Evolutionary conservation across 2,329 filamentous ascomycete genomes (phyloP).

Genomic region (Ophiocordyceps camponoti-saundersi): DNA sequence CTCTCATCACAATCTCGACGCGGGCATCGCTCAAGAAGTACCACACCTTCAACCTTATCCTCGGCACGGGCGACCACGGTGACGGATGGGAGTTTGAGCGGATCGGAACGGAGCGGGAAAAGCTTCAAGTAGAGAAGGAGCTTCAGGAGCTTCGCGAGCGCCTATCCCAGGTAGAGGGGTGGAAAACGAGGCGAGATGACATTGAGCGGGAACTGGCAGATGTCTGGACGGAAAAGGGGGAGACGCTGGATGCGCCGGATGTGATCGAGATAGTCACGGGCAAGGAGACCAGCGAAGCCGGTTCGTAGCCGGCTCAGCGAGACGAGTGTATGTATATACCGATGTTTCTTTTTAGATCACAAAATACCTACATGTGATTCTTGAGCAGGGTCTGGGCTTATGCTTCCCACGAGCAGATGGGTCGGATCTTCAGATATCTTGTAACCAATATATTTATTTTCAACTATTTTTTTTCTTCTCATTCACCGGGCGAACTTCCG

Average conservation of each 20-base stretch:
- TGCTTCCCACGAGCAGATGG: too few relatives aligned
- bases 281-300: constrained; percentile 1
- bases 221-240: constrained; percentile 40
- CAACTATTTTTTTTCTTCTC: too few relatives aligned
- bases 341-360: not conserved
- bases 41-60: constrained; percentile 76
- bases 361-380: not conserved
- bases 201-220: constrained; percentile 67
- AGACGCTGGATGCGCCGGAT: constrained; percentile 28
- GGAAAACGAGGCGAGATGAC: constrained; percentile 61
- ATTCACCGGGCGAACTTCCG: too few relatives aligned
- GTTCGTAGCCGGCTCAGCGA: not conserved
- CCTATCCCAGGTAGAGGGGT: constrained; percentile 64
- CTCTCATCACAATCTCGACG: constrained; percentile 89
- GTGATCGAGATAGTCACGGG: constrained; percentile 13
- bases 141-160: constrained; percentile 68
- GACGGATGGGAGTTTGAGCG: constrained; percentile 84
- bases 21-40: constrained; percentile 90
- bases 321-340: not conserved
- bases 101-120: constrained; percentile 86
- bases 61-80: constrained; percentile 67
- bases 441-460: too few relatives aligned
- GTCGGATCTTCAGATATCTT: too few relatives aligned
- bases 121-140: constrained; percentile 84
- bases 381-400: too few relatives aligned